Percentiles rank a stretch among this genome's conserved stretches.
Evolutionary conservation across 768 basidiomycete species (phyloP).

Genomic region (Vishniacozyma victoriae): DNA sequence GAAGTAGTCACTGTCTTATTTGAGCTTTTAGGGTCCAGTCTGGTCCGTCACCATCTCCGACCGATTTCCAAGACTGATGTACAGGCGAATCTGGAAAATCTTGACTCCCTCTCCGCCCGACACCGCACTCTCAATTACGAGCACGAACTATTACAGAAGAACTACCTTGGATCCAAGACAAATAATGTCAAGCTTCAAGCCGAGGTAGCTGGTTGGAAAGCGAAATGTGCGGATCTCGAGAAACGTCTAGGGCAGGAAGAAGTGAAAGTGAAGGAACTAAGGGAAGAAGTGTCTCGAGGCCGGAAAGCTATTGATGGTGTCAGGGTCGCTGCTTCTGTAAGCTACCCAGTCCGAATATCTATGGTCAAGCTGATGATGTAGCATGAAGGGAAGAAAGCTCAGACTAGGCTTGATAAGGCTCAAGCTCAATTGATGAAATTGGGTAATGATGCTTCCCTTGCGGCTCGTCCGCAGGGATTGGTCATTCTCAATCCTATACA

Average conservation of each 20-base stretch:
- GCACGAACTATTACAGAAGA: conserved; percentile 23
- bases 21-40: conserved; percentile 28
- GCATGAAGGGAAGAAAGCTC: conserved; percentile 38
- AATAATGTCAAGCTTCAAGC: conserved; percentile 12
- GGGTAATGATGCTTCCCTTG: conserved; percentile 10
- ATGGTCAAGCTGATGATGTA: conserved; percentile 1
- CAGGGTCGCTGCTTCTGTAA: conserved; percentile 30
- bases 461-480: conserved; percentile 21
- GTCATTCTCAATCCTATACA: conserved; percentile 32
- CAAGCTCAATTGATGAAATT: conserved; percentile 23
- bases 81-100: conserved; percentile 32
- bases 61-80: background rate
- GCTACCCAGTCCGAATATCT: conserved; percentile 5
- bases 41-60: conserved; percentile 14
- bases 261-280: conserved; percentile 21
- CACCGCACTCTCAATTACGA: conserved; percentile 35
- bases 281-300: conserved; percentile 29
- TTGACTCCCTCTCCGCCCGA: conserved; percentile 21
- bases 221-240: conserved; percentile 21
- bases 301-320: conserved; percentile 36
- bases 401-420: conserved; percentile 35
- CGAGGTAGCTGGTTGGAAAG: conserved; percentile 27
- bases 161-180: background rate
- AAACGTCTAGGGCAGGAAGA: conserved; percentile 16
- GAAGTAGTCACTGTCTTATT: conserved; percentile 29